Evolutionary conservation across 2,329 filamentous ascomycete species (phyloP).

Genomic region (Huntiella abstrusa): DNA sequence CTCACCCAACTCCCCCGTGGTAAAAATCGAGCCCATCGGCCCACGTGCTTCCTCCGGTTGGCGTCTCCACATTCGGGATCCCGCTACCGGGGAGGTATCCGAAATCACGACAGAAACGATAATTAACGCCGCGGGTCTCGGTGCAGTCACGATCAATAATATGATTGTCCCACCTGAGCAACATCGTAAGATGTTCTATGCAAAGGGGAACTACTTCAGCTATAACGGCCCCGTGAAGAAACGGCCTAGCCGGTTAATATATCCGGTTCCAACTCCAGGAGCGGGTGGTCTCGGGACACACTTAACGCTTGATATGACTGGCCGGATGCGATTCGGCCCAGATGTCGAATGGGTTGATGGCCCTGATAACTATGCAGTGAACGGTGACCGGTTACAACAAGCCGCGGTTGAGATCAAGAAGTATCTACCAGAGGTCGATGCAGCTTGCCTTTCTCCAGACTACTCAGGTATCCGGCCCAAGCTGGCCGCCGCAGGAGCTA

Average conservation of each 20-base stretch:
- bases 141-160: constrained; percentile 60
- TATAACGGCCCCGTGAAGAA: constrained; percentile 47
- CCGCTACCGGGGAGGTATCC: constrained; percentile 25
- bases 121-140: constrained; percentile 72
- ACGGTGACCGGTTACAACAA: constrained; percentile 37
- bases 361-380: constrained; percentile 51
- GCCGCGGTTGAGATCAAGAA: constrained; percentile 57
- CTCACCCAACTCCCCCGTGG: constrained; percentile 50
- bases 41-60: constrained; percentile 42
- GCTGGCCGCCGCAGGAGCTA: constrained; percentile 39
- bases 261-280: constrained; percentile 69
- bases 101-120: constrained; percentile 56
- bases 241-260: constrained; percentile 52
- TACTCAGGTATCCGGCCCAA: constrained; percentile 91
- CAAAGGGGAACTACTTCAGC: constrained; percentile 90
- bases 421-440: constrained; percentile 61
- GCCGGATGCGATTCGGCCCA: constrained; percentile 75
- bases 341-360: constrained; percentile 83
- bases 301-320: constrained; percentile 72
- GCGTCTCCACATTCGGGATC: constrained; percentile 38
- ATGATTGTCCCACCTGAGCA: constrained; percentile 46
- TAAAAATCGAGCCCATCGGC: constrained; percentile 30
- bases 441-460: constrained; percentile 48
- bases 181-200: constrained; percentile 51
- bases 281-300: constrained; percentile 79